Conservation (phyloP, 495 filamentous ascomycete species). For the Penicillium bialowiezense region DNA sequence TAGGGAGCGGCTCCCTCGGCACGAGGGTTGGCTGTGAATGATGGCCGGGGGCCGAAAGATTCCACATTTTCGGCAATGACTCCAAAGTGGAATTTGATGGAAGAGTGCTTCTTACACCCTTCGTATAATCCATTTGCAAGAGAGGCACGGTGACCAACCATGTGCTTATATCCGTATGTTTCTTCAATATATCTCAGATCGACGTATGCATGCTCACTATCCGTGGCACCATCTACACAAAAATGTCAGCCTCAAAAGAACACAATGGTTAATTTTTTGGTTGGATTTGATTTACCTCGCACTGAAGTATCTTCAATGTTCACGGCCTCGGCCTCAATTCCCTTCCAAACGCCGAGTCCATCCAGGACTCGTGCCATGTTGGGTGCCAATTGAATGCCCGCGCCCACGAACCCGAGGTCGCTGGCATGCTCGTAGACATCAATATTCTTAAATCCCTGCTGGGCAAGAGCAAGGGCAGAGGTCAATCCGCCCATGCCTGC, state of each 20-base stretch:
- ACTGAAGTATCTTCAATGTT: constrained; percentile 53
- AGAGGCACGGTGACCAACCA: constrained; percentile 72
- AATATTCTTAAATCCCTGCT: constrained; percentile 69
- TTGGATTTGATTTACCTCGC: constrained; percentile 32
- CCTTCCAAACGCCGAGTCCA: constrained; percentile 63
- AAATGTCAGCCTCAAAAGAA: neutral
- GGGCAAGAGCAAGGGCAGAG: constrained; percentile 67
- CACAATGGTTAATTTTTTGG: neutral
- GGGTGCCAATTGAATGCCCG: constrained; percentile 77
- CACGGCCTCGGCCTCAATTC: constrained; percentile 63
- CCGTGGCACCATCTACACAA: constrained; percentile 59
- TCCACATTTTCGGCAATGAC: constrained; percentile 50
- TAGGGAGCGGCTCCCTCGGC: constrained; percentile 47
- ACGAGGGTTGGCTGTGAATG: constrained; percentile 56
- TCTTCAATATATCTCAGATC: constrained; percentile 62
- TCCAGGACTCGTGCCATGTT: constrained; percentile 77
- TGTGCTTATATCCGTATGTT: constrained; percentile 71
- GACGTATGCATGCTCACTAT: constrained; percentile 67
- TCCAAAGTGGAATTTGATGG: constrained; percentile 69
- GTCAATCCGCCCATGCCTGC: constrained; percentile 76
- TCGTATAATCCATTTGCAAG: constrained; percentile 68
- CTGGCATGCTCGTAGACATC: constrained; percentile 71
- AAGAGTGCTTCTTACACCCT: constrained; percentile 59
- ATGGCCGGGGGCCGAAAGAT: constrained; percentile 53
- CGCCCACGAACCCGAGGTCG: constrained; percentile 76